Conservation (phyloP, 495 filamentous ascomycete species). For the Trichoderma reesei region DNA sequence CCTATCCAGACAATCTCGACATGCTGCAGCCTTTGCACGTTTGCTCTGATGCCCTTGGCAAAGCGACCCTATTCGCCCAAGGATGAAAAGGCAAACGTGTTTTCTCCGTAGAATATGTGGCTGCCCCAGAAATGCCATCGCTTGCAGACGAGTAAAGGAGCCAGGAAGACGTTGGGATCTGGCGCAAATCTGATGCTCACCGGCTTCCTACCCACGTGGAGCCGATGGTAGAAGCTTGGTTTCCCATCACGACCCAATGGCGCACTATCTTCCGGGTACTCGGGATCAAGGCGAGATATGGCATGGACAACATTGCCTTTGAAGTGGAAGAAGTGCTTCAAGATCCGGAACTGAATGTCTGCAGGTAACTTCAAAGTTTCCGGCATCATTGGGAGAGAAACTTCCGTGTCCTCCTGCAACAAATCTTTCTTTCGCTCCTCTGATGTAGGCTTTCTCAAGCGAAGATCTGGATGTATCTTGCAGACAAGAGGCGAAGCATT, state of each 20-base stretch:
- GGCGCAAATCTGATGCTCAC: conserved; percentile 19
- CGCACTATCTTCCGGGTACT: conserved; percentile 13
- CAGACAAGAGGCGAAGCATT: not conserved
- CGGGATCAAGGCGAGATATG: conserved; percentile 30
- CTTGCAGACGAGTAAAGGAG: conserved; percentile 22
- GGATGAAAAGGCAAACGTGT: conserved; percentile 36
- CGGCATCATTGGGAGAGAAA: conserved; percentile 8
- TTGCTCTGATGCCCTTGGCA: conserved; percentile 22
- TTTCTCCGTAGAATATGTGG: conserved; percentile 33
- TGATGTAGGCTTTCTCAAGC: not conserved
- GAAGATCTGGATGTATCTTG: not conserved
- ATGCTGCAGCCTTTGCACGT: conserved; percentile 26
- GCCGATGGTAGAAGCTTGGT: conserved; percentile 17
- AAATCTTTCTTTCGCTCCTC: not conserved
- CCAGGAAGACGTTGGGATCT: conserved; percentile 21
- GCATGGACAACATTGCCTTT: conserved; percentile 23
- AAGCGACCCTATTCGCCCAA: conserved; percentile 34
- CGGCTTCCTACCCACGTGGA: conserved; percentile 22
- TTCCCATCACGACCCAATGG: conserved; percentile 9
- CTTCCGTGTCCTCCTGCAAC: conserved; percentile 16
- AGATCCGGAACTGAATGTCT: conserved; percentile 22
- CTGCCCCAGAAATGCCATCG: conserved; percentile 24
- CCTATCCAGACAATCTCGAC: conserved; percentile 27
- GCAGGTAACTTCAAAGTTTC: conserved; percentile 12
- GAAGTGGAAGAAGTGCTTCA: conserved; percentile 21